Conservation (phyloP, 805 yeast species). For the Ogataea saltuana region DNA sequence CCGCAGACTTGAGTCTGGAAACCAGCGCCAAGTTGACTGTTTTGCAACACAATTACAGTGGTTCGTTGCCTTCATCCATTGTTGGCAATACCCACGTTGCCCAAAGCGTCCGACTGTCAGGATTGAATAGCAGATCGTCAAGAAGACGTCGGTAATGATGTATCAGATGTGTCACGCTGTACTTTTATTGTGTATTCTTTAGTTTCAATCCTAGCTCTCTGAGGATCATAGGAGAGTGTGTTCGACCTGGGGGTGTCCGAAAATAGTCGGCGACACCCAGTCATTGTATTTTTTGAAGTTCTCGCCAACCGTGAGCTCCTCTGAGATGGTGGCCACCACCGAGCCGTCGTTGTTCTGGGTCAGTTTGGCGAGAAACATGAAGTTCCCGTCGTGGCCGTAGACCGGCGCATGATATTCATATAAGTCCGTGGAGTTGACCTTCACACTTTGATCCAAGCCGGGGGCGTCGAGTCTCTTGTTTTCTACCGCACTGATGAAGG, state of each 20-base stretch:
- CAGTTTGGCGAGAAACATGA: constrained; percentile 14
- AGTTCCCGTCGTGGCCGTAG: constrained; percentile 19
- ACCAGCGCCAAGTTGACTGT: constrained; percentile 57
- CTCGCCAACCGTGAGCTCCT: too few relatives aligned
- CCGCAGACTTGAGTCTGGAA: constrained; percentile 38
- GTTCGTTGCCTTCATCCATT: constrained; percentile 68
- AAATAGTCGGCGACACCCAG: too few relatives aligned
- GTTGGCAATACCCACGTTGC: constrained; percentile 15
- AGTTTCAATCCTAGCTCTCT: too few relatives aligned
- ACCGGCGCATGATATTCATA: constrained; percentile 14
- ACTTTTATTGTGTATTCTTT: constrained; percentile 3
- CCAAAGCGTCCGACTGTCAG: constrained; percentile 18
- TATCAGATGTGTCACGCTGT: constrained; percentile 11
- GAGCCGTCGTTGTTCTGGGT: too few relatives aligned
- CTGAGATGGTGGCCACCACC: too few relatives aligned
- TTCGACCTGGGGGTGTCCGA: too few relatives aligned
- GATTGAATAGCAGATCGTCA: constrained; percentile 16
- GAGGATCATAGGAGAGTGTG: too few relatives aligned
- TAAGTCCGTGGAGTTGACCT: constrained; percentile 9
- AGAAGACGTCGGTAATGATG: too few relatives aligned
- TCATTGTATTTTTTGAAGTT: too few relatives aligned
- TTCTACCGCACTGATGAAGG: constrained; percentile 6
- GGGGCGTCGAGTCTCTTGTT: constrained; percentile 1
- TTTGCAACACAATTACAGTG: constrained; percentile 69
- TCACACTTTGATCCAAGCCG: neutral